A percentile compares a stretch with the other conserved stretches of the same genome.
phyloP scores from a whole-genome alignment of 495 filamentous ascomycete genomes.

The Elaphomyces granulatus region DNA sequence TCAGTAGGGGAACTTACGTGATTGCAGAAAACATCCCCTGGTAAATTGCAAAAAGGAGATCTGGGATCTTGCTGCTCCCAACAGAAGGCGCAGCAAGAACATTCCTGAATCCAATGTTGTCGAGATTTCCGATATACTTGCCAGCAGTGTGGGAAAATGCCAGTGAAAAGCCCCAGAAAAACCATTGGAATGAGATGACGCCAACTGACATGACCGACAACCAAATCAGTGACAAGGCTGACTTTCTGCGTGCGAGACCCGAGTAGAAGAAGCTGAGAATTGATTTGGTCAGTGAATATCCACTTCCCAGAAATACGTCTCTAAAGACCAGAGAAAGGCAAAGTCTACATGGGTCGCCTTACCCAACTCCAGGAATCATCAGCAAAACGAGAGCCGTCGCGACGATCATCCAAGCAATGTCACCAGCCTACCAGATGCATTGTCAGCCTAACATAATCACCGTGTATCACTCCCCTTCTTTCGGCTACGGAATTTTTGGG shows the following conservation, averaged over 20 bases:
- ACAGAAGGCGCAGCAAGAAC: conserved; percentile 72
- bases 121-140: conserved; percentile 68
- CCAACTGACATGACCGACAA: conserved; percentile 91
- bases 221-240: conserved; percentile 88
- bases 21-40: conserved; percentile 98
- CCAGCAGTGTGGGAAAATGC: conserved; percentile 80
- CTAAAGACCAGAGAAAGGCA: background rate
- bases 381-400: conserved; percentile 82
- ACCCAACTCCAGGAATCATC: conserved; percentile 96
- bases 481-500: too few relatives aligned
- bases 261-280: conserved; percentile 81
- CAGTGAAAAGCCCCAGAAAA: conserved; percentile 97
- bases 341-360: conserved; percentile 4
- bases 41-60: conserved; percentile 84
- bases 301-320: too few relatives aligned
- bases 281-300: too few relatives aligned
- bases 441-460: too few relatives aligned
- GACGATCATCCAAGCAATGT: conserved; percentile 85
- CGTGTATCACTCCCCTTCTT: too few relatives aligned
- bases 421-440: conserved; percentile 68
- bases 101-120: conserved; percentile 75
- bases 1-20: conserved; percentile 40
- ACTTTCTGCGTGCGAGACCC: conserved; percentile 91
- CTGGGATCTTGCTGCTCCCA: conserved; percentile 66
- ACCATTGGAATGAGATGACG: conserved; percentile 92